Conservation (phyloP, 163 green algal genomes). For the Scenedesmus sp. region DNA sequence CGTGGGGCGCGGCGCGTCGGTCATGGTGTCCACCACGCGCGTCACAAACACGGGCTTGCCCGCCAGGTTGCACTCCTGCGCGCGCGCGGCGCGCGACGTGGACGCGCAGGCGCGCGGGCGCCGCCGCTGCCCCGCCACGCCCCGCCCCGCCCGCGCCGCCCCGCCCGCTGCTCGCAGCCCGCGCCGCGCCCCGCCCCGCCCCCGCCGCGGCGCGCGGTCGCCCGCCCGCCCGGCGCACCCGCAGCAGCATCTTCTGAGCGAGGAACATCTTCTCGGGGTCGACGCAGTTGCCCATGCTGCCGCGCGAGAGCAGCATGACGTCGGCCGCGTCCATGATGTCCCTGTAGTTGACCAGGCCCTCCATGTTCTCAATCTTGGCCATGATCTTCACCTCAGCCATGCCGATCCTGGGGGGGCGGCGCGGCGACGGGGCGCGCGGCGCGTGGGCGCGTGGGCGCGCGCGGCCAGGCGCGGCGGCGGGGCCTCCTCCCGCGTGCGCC, state of each 20-base stretch:
- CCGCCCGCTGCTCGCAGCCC: not conserved
- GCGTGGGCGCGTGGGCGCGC: no score
- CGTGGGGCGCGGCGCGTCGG: slow-evolving; percentile 69
- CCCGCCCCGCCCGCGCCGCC: not conserved
- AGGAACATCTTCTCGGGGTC: slow-evolving; percentile 78
- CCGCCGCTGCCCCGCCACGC: no score
- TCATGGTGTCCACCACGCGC: slow-evolving; percentile 80
- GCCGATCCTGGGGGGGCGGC: slow-evolving; percentile 48
- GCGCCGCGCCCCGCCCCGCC: not conserved
- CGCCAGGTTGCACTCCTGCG: slow-evolving; percentile 72
- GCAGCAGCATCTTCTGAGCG: slow-evolving; percentile 76
- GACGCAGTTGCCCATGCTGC: slow-evolving; percentile 76
- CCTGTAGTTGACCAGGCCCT: slow-evolving; percentile 71
- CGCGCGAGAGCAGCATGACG: slow-evolving; percentile 68
- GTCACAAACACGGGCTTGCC: slow-evolving; percentile 75
- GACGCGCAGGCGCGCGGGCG: no score
- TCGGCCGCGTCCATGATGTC: slow-evolving; percentile 72
- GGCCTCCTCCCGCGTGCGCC: not conserved
- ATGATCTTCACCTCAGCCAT: slow-evolving; percentile 57
- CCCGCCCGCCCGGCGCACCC: slow-evolving; percentile 43
- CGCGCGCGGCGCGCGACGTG: no score
- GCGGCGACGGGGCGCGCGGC: no score
- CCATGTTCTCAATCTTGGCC: slow-evolving; percentile 72
- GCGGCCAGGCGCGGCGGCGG: no score
- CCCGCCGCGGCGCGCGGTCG: no score